Percentiles rank a stretch among this genome's conserved stretches.
Evolutionary conservation across 371 early-diverging fungal species (phyloP).

Genomic region (Syncephalis plumigaleata): DNA sequence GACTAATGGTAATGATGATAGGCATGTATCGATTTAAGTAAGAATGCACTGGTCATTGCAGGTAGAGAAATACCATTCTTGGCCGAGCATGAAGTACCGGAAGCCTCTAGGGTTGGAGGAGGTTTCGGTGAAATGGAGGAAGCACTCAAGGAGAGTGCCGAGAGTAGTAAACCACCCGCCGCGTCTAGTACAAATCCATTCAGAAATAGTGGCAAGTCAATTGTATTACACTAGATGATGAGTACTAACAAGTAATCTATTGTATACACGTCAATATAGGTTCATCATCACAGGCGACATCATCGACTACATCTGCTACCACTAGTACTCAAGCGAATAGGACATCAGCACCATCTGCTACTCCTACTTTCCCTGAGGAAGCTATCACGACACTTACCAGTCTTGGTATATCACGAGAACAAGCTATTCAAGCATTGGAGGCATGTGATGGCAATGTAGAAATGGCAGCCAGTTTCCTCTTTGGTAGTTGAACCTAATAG

Average conservation of each 20-base stretch:
- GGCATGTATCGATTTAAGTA: constrained; percentile 79
- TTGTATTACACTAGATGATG: too few relatives aligned
- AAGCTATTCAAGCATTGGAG: constrained; percentile 70
- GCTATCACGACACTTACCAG: constrained; percentile 33
- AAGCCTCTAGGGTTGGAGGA: constrained; percentile 10
- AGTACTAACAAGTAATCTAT: too few relatives aligned
- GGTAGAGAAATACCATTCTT: constrained; percentile 72
- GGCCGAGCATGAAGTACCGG: constrained; percentile 78
- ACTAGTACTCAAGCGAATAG: too few relatives aligned
- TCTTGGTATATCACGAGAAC: constrained; percentile 39
- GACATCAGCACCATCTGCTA: too few relatives aligned
- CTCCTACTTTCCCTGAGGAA: constrained; percentile 22
- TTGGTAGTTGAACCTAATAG: too few relatives aligned
- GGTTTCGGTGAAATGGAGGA: constrained; percentile 3
- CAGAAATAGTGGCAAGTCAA: too few relatives aligned
- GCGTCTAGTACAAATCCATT: too few relatives aligned
- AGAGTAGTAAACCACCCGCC: too few relatives aligned
- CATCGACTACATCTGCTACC: too few relatives aligned
- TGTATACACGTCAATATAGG: too few relatives aligned
- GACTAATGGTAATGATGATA: constrained; percentile 7
- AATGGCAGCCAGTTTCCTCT: constrained; percentile 65
- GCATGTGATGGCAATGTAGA: constrained; percentile 71
- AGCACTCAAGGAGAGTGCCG: too few relatives aligned
- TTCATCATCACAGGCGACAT: too few relatives aligned
- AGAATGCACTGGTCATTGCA: constrained; percentile 63